Conservation (phyloP, 2,329 filamentous ascomycete genomes). For the Xylaria sp. region DNA sequence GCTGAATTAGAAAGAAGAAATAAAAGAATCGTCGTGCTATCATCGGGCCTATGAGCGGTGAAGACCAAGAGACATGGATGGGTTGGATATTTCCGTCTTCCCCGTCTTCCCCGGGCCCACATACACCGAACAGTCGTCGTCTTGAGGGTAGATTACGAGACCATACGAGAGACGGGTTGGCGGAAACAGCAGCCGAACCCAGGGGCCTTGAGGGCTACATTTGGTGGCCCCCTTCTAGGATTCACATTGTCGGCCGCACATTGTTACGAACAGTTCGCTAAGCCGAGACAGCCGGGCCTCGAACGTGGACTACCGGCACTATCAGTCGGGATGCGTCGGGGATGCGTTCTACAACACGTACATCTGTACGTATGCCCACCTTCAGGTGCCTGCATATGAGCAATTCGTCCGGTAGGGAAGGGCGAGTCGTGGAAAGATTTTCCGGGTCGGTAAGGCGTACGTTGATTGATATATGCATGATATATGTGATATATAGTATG, state of each 20-base stretch:
- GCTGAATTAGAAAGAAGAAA: neutral
- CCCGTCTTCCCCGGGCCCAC: conserved; percentile 27
- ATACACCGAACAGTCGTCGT: conserved; percentile 15
- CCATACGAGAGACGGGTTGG: conserved; percentile 13
- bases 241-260: too few relatives aligned
- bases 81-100: conserved; percentile 12
- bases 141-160: conserved; percentile 10
- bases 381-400: neutral
- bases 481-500: too few relatives aligned
- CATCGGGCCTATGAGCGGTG: conserved; percentile 23
- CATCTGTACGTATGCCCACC: neutral
- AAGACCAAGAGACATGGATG: conserved; percentile 10
- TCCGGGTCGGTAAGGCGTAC: neutral
- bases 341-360: neutral
- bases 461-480: too few relatives aligned
- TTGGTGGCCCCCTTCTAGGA: too few relatives aligned
- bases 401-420: too few relatives aligned
- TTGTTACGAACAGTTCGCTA: too few relatives aligned
- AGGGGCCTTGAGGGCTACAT: conserved; percentile 3
- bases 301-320: too few relatives aligned
- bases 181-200: conserved; percentile 19
- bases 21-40: conserved; percentile 1
- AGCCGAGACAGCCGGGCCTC: too few relatives aligned
- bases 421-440: too few relatives aligned
- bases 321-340: too few relatives aligned